Conservation (phyloP, 352 stramenopile genomes). For the Pythium apleroticum region DNA sequence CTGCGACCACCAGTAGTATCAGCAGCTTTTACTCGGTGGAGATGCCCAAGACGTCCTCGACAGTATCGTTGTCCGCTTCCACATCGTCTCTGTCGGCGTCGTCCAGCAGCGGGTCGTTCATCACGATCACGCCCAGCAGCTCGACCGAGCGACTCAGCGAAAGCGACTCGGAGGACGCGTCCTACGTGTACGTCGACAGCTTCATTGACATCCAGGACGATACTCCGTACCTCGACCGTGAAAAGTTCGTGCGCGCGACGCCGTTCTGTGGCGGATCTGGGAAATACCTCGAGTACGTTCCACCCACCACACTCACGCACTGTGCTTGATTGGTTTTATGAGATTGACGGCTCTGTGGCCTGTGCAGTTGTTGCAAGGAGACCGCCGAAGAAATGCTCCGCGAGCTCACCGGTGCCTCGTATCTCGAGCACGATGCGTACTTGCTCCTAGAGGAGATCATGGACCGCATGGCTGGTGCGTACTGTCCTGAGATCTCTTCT, state of each 20-base stretch:
- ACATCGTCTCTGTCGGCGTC: constrained; percentile 5
- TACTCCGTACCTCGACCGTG: constrained; percentile 28
- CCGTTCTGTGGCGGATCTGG: constrained; percentile 44
- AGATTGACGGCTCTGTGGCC: too few relatives aligned
- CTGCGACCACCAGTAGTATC: background rate
- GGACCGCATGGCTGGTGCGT: constrained; percentile 70
- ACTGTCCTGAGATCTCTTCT: constrained; percentile 41
- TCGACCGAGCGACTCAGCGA: constrained; percentile 34
- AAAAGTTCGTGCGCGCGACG: constrained; percentile 38
- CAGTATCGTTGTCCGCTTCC: constrained; percentile 7
- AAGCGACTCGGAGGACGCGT: constrained; percentile 52
- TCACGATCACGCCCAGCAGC: constrained; percentile 17
- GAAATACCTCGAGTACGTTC: constrained; percentile 58
- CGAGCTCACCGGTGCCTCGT: constrained; percentile 45
- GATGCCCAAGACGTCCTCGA: constrained; percentile 17
- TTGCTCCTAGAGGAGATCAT: constrained; percentile 69
- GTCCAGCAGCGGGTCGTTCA: constrained; percentile 19
- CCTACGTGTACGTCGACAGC: constrained; percentile 73
- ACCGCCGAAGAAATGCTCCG: constrained; percentile 50
- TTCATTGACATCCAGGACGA: constrained; percentile 57
- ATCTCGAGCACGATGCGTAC: constrained; percentile 69
- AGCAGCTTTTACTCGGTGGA: constrained; percentile 14
- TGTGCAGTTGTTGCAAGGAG: constrained; percentile 51
- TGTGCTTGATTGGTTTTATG: too few relatives aligned
- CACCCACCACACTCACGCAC: too few relatives aligned